Base-by-base conservation (phyloP, 768 basidiomycete species). In the Suillus decipiens region DNA sequence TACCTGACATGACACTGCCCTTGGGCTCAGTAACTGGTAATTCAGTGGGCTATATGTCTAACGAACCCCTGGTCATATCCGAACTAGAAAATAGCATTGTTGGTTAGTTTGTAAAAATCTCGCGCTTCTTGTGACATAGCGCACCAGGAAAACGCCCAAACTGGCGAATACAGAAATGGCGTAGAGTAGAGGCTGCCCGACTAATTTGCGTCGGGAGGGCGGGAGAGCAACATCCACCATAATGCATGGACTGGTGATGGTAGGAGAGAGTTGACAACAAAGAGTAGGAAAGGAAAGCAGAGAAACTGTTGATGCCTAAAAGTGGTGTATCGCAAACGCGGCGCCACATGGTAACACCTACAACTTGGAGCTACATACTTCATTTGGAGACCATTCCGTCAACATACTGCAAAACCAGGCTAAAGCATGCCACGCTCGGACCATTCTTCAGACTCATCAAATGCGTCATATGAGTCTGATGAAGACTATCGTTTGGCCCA, bases 41-140 rank as follows among this genome's bases (percentile, higher is more conserved):
- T 50, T 55, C 59, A 67, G 68, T 65, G 56, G 54, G 63, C 64
- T 34, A 34, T 17, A 54, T 22, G 60, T 33, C 14, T 53, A 22
- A 34, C 56, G 51, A 70, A 92, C 92, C 92, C 92, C 82, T 93
- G 92, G 77, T 92, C 90, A 83, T 92, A 92, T 61, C 91, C 90
- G 73, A 92, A 91, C 89, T 92, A 63, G 58, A 65, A 43, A 60
- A 33, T 54, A 48, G 62, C 10, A 28, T 66, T 51, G 12, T 59
- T 34, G 37, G 15, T 55, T 54, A 22, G 22, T n/a, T 45, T 41
- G 51, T 36, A 3, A 7, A 59, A 31, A n/a, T 31, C 42, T 47
- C 59, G 59, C 57, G 53, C 54, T 68, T 4, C 9, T n/a, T 8
- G 7, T 31, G 61, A 41, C 17, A 56, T 10, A 14, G 80, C 89